phyloP scores from a whole-genome alignment of 1,284 basidiomycete genomes.

The Erythrobasidium hasegawianum region DNA sequence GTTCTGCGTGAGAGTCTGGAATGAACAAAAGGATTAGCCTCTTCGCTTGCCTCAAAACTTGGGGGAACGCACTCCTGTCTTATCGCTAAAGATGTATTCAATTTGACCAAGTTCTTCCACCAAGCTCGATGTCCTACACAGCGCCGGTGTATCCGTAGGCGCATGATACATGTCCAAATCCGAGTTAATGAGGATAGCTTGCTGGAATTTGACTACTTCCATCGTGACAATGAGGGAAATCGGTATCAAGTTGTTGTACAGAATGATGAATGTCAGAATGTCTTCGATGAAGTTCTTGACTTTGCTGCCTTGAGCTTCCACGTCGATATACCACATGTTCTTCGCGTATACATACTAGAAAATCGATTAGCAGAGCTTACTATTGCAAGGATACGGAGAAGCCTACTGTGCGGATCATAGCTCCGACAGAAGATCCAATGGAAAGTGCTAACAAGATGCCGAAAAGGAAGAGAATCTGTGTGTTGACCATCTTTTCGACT shows the following conservation, averaged over 20 bases:
- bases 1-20: slow-evolving; percentile 82
- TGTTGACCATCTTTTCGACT: slow-evolving; percentile 93
- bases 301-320: slow-evolving; percentile 51
- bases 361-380: background rate
- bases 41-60: too few relatives aligned
- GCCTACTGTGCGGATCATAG: slow-evolving; percentile 67
- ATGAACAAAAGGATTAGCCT: too few relatives aligned
- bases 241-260: slow-evolving; percentile 98
- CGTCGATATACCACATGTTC: slow-evolving; percentile 53
- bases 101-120: slow-evolving; percentile 99
- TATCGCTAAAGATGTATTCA: slow-evolving; percentile 98
- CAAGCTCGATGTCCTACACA: slow-evolving; percentile 92
- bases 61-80: slow-evolving; percentile 67
- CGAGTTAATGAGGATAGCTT: slow-evolving; percentile 93
- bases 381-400: too few relatives aligned
- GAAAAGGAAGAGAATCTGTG: slow-evolving; percentile 95
- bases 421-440: slow-evolving; percentile 85
- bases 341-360: slow-evolving; percentile 36
- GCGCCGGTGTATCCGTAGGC: slow-evolving; percentile 88
- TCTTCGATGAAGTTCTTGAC: slow-evolving; percentile 66
- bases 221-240: slow-evolving; percentile 99
- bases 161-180: slow-evolving; percentile 78
- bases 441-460: slow-evolving; percentile 80
- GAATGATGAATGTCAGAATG: slow-evolving; percentile 95
- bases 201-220: slow-evolving; percentile 98